Evolutionary conservation across 1,284 basidiomycete genomes (phyloP).

Genomic region (Leccinum cinnamomeum): DNA sequence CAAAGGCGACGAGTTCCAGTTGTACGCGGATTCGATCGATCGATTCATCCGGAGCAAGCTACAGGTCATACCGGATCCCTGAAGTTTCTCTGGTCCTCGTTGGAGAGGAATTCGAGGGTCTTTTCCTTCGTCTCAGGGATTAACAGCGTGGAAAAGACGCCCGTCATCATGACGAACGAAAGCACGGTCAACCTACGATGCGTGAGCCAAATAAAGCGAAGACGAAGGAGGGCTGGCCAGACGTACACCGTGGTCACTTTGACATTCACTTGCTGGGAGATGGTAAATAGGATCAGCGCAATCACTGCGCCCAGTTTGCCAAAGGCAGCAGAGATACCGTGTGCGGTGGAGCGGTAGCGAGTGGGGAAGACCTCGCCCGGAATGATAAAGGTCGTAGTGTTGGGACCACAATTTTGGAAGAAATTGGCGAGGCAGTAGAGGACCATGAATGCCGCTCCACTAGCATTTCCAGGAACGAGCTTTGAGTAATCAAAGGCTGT

Average conservation of each 20-base stretch:
- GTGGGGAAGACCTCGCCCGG: conserved; percentile 76
- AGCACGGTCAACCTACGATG: not conserved
- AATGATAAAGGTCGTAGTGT: conserved; percentile 69
- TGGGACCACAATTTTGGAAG: conserved; percentile 61
- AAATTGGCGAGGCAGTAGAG: conserved; percentile 59
- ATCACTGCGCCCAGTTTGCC: conserved; percentile 71
- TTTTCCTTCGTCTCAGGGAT: not conserved
- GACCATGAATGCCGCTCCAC: conserved; percentile 46
- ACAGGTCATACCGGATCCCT: not conserved
- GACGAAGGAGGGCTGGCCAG: not conserved
- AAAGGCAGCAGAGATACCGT: conserved; percentile 66
- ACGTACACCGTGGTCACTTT: conserved; percentile 5
- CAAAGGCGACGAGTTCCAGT: not conserved
- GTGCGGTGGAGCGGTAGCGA: conserved; percentile 64
- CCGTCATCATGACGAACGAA: not conserved
- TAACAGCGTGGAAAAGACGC: not conserved
- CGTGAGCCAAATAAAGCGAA: not conserved
- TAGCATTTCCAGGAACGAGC: conserved; percentile 41
- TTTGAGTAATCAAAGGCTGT: conserved; percentile 53
- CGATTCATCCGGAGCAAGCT: not conserved
- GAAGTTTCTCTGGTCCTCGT: not conserved
- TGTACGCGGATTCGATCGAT: not conserved
- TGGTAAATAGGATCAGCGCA: conserved; percentile 40
- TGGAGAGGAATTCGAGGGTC: not conserved
- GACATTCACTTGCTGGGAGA: not conserved